Percentiles rank a stretch among this genome's conserved stretches.
Conservation (phyloP, 169 alveolate genomes). For the Cyclospora cayetanensis region DNA sequence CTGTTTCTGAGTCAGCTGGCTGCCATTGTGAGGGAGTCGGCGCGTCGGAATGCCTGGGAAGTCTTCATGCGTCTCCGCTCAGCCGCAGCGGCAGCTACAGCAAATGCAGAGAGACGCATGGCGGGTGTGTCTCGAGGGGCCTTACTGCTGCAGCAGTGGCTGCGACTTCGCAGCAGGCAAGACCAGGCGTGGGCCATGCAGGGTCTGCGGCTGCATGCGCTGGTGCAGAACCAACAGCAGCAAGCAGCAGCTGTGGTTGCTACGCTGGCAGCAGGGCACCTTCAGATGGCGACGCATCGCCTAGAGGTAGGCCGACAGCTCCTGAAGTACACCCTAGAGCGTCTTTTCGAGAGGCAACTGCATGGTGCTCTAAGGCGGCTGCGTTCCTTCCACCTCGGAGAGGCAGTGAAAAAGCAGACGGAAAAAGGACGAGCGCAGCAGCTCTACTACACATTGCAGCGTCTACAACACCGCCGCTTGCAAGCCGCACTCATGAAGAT, state of each 20-base stretch:
- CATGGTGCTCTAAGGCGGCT: background rate
- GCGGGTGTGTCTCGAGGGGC: background rate
- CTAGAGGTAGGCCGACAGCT: slow-evolving; percentile 5
- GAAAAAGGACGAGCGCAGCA: background rate
- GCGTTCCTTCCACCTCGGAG: background rate
- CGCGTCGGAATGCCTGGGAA: slow-evolving; percentile 1
- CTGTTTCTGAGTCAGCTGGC: slow-evolving; percentile 7
- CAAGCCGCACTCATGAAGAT: background rate
- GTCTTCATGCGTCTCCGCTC: background rate
- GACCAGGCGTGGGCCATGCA: background rate
- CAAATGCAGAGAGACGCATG: background rate
- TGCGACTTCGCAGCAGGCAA: background rate
- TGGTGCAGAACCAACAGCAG: slow-evolving; percentile 31
- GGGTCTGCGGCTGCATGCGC: slow-evolving; percentile 10
- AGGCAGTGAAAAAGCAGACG: background rate
- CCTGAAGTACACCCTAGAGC: background rate
- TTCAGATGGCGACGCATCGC: slow-evolving; percentile 4
- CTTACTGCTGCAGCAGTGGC: slow-evolving; percentile 2
- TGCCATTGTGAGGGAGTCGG: background rate
- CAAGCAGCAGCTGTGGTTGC: slow-evolving; percentile 18
- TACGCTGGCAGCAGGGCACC: slow-evolving; percentile 32
- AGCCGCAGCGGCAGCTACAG: background rate
- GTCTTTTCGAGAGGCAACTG: background rate
- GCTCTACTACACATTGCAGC: background rate
- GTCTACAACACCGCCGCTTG: background rate